Evolutionary conservation across 2,329 filamentous ascomycete species (phyloP).

Genomic region (Aspergillus sp.): DNA sequence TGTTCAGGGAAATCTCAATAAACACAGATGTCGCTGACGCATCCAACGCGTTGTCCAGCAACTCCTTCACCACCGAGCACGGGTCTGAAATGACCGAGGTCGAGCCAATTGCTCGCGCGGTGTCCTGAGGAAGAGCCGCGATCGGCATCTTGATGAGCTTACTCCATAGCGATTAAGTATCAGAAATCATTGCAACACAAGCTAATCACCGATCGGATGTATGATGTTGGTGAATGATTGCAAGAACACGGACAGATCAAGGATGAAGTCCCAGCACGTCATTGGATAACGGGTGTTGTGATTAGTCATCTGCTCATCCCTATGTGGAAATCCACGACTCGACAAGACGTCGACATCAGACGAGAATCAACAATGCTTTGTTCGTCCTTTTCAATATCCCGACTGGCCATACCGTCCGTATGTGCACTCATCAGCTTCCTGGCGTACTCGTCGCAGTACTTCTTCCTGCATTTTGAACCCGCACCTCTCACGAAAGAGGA

Average conservation of each 20-base stretch:
- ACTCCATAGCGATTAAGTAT: too few relatives aligned
- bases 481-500: constrained; percentile 51
- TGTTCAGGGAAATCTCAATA: constrained; percentile 59
- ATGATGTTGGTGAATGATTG: neutral
- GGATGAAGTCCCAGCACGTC: neutral
- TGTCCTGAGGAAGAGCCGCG: constrained; percentile 40
- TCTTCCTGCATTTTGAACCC: constrained; percentile 56
- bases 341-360: neutral
- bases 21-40: constrained; percentile 57
- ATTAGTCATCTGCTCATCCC: constrained; percentile 1
- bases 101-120: constrained; percentile 55
- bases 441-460: constrained; percentile 58
- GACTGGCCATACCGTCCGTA: constrained; percentile 55
- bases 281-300: neutral
- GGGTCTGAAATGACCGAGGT: constrained; percentile 58
- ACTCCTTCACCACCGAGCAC: constrained; percentile 61
- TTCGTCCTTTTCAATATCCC: constrained; percentile 31
- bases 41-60: constrained; percentile 68
- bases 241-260: neutral
- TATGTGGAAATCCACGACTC: too few relatives aligned
- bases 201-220: too few relatives aligned
- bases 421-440: constrained; percentile 58
- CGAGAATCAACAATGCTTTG: constrained; percentile 11
- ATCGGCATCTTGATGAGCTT: constrained; percentile 44
- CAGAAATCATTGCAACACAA: too few relatives aligned